Evolutionary conservation across 2,329 filamentous ascomycete species (phyloP).

Genomic region (Calonectria honghensis): DNA sequence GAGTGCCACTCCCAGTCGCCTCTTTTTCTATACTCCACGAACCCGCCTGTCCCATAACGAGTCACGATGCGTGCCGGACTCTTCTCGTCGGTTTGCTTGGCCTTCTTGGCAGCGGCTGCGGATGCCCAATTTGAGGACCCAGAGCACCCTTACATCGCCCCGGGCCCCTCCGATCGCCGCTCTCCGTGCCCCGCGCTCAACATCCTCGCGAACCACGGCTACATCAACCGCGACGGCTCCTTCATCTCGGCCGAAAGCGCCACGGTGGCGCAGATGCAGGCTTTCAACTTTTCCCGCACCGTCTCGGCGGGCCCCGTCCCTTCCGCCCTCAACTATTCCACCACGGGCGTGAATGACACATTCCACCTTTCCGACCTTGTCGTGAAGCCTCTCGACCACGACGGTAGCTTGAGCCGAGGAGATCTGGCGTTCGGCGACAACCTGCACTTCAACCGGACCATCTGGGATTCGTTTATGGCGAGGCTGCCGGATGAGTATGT

Average conservation of each 20-base stretch:
- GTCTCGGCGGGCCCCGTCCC: conserved; percentile 12
- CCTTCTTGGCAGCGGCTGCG: neutral
- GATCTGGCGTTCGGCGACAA: conserved; percentile 13
- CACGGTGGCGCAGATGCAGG: conserved; percentile 17
- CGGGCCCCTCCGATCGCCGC: neutral
- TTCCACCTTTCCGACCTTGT: conserved; percentile 18
- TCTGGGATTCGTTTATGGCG: conserved; percentile 12
- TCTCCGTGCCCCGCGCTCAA: conserved; percentile 17
- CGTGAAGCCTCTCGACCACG: conserved; percentile 16
- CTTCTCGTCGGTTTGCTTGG: neutral
- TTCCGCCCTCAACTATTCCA: conserved; percentile 3
- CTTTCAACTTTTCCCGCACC: conserved; percentile 21
- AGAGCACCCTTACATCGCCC: conserved; percentile 22
- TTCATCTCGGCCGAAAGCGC: conserved; percentile 16
- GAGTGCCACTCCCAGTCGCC: neutral
- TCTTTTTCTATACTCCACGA: neutral
- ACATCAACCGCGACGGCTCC: conserved; percentile 21
- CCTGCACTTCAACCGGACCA: conserved; percentile 16
- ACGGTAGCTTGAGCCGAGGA: conserved; percentile 11
- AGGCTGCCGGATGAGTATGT: conserved; percentile 24
- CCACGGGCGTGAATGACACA: neutral
- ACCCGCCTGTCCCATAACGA: neutral
- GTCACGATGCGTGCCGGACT: conserved; percentile 9
- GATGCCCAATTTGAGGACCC: conserved; percentile 8
- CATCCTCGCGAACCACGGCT: conserved; percentile 20